Conservation (phyloP, 2,329 filamentous ascomycete genomes). For the Leptographium galeiforme region DNA sequence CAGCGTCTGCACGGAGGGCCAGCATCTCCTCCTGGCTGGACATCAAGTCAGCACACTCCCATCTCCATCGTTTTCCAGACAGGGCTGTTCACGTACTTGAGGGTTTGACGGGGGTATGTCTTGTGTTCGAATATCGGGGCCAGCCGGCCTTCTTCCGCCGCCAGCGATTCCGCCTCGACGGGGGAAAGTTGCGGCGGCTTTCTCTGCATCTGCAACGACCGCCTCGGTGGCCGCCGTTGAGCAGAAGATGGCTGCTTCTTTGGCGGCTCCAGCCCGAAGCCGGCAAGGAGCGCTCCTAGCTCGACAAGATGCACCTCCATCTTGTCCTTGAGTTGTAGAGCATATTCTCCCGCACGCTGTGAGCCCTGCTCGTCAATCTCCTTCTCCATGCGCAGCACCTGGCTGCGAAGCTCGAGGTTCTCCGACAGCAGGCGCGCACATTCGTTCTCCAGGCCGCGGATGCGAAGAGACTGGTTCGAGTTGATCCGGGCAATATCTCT, state of each 20-base stretch:
- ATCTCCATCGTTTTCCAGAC: background rate
- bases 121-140: constrained; percentile 60
- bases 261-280: constrained; percentile 49
- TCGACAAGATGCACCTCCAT: constrained; percentile 62
- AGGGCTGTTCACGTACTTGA: constrained; percentile 40
- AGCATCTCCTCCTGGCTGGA: constrained; percentile 47
- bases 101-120: constrained; percentile 49
- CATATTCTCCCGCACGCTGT: constrained; percentile 49
- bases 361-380: constrained; percentile 49
- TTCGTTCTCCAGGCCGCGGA: constrained; percentile 64
- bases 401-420: constrained; percentile 59
- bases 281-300: constrained; percentile 52
- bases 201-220: constrained; percentile 23
- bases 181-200: constrained; percentile 43
- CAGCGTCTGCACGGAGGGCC: constrained; percentile 37
- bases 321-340: constrained; percentile 54
- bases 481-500: constrained; percentile 71
- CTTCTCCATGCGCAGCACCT: constrained; percentile 56
- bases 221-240: constrained; percentile 31
- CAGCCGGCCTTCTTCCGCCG: constrained; percentile 40
- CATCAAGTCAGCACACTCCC: background rate
- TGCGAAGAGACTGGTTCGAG: constrained; percentile 62
- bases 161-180: constrained; percentile 36
- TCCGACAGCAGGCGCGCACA: constrained; percentile 63
- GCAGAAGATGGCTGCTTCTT: constrained; percentile 30